These are phyloP conservation scores for Fusarium sp. DNA, from an alignment of 2,329 filamentous ascomycete species.

Conservation along the genomic window DNA sequence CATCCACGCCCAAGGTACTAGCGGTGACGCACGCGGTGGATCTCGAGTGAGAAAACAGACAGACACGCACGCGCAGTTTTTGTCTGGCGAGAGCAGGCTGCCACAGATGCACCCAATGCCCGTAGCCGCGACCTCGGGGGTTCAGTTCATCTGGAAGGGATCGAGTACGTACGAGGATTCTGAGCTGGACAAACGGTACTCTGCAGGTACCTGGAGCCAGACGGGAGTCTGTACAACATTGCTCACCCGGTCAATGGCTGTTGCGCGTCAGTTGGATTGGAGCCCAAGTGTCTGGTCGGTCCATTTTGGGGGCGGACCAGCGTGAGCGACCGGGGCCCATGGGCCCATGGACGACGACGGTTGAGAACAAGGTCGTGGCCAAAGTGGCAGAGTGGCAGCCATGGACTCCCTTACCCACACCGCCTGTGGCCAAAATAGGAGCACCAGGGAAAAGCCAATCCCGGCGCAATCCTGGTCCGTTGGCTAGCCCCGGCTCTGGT, in stretches of 20 bases:
- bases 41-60: conserved; percentile 33
- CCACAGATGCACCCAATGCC: conserved; percentile 8
- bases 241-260: conserved; percentile 29
- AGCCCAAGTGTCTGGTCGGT: conserved; percentile 36
- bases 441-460: conserved; percentile 47
- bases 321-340: conserved; percentile 31
- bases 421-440: conserved; percentile 50
- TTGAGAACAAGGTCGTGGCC: conserved; percentile 17
- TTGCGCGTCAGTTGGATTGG: conserved; percentile 42
- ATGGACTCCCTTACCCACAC: conserved; percentile 42
- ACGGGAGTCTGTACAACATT: conserved; percentile 27
- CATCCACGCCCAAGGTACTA: conserved; percentile 6
- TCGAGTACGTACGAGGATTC: conserved; percentile 27
- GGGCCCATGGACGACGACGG: conserved; percentile 31
- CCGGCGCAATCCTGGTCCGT: conserved; percentile 54
- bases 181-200: conserved; percentile 20
- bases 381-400: conserved; percentile 15
- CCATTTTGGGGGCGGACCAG: conserved; percentile 40
- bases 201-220: conserved; percentile 32
- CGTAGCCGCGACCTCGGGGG: conserved; percentile 32
- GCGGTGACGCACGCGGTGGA: conserved; percentile 31
- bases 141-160: conserved; percentile 28
- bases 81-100: conserved; percentile 5
- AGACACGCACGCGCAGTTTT: conserved; percentile 18
- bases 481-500: conserved; percentile 60